phyloP scores from a whole-genome alignment of 78 protist species.

The Polysphondylium violaceum region DNA sequence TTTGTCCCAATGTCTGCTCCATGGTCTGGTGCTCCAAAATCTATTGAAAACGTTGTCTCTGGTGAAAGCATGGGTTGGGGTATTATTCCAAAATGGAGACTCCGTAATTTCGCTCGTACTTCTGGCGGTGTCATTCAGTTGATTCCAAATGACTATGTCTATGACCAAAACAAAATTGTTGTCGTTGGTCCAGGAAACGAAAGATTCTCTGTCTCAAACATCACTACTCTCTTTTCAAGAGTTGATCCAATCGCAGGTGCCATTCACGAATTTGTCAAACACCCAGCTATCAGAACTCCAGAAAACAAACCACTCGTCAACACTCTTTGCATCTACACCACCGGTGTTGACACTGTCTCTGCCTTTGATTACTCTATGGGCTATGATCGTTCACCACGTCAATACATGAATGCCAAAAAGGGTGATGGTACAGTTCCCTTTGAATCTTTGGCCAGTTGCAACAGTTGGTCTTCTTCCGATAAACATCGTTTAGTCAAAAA shows the following conservation, averaged over 20 bases:
- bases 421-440: slow-evolving; percentile 58
- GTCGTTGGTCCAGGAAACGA: not conserved
- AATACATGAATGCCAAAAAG: not conserved
- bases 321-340: slow-evolving; percentile 25
- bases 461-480: no score
- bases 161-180: not conserved
- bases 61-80: slow-evolving; percentile 34
- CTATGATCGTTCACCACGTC: not conserved
- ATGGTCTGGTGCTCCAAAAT: slow-evolving; percentile 47
- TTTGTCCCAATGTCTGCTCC: slow-evolving; percentile 45
- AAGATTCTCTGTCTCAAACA: not conserved
- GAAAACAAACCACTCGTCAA: slow-evolving; percentile 7
- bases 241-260: not conserved
- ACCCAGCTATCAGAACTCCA: no score
- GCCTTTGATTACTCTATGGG: slow-evolving; percentile 11
- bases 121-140: slow-evolving; percentile 35
- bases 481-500: no score
- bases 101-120: not conserved
- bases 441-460: slow-evolving; percentile 4
- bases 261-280: not conserved
- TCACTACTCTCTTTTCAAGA: not conserved
- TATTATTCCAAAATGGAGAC: not conserved
- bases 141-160: not conserved
- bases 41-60: not conserved
- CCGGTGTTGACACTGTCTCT: slow-evolving; percentile 20